phyloP scores from a whole-genome alignment of 1,139 yeast genomes.

The Geotrichum siamense region DNA sequence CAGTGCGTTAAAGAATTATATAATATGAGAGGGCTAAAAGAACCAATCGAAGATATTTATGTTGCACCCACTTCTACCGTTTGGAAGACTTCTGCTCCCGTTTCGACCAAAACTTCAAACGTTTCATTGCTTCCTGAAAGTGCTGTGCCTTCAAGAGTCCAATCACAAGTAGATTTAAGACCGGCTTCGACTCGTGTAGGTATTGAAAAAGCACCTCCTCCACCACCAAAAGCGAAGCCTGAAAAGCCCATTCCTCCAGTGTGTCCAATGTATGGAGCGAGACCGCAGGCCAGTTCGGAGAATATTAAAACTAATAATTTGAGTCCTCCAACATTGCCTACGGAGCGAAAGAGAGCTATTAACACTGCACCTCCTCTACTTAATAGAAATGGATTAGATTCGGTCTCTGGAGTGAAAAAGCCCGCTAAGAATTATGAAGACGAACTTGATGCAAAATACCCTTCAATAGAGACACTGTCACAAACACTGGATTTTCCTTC shows the following conservation, averaged over 20 bases:
- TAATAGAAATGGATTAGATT: no score
- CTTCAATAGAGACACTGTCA: slow-evolving; percentile 34
- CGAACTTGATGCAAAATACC: slow-evolving; percentile 28
- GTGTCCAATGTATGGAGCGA: slow-evolving; percentile 16
- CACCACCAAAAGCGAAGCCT: slow-evolving; percentile 1
- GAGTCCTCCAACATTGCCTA: background rate
- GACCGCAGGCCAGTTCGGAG: slow-evolving; percentile 9
- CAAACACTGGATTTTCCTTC: slow-evolving; percentile 23
- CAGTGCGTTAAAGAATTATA: slow-evolving; percentile 72
- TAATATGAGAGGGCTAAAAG: slow-evolving; percentile 44
- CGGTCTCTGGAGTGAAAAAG: background rate
- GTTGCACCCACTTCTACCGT: slow-evolving; percentile 15
- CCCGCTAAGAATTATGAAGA: slow-evolving; percentile 16
- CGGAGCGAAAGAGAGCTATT: slow-evolving; percentile 1
- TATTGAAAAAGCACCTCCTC: slow-evolving; percentile 3
- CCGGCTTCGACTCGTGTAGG: slow-evolving; percentile 7
- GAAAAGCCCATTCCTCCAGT: slow-evolving; percentile 13
- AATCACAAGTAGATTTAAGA: no score
- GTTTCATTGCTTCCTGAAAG: background rate
- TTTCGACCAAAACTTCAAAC: slow-evolving; percentile 3
- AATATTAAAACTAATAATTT: background rate
- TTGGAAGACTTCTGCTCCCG: slow-evolving; percentile 18
- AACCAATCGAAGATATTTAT: slow-evolving; percentile 43
- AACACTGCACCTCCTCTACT: slow-evolving; percentile 1
- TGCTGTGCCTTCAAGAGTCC: background rate